Evolutionary conservation across 352 stramenopile genomes (phyloP).

Genomic region (Detonula confervacea): DNA sequence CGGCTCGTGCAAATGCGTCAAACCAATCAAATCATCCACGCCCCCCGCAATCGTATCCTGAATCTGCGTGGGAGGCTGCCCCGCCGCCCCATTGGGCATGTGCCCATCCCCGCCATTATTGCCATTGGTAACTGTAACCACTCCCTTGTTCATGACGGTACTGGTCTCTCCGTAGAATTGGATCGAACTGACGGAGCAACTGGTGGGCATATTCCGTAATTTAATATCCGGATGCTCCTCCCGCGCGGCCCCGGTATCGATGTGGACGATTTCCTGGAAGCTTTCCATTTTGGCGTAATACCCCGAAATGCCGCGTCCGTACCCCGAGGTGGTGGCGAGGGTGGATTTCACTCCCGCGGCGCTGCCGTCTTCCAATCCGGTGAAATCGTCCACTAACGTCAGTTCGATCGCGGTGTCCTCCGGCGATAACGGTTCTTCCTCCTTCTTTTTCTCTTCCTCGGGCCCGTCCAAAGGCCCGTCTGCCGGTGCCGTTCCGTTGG

Average conservation of each 20-base stretch:
- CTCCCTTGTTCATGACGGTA: constrained; percentile 38
- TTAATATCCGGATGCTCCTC: constrained; percentile 85
- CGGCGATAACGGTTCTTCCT: constrained; percentile 45
- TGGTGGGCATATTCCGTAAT: constrained; percentile 71
- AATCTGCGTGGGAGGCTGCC: constrained; percentile 45
- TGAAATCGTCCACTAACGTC: constrained; percentile 72
- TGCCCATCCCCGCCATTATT: no score
- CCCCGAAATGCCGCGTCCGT: constrained; percentile 35
- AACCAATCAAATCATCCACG: constrained; percentile 89
- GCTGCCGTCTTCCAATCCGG: constrained; percentile 4
- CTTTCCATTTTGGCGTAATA: constrained; percentile 41
- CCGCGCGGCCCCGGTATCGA: constrained; percentile 6
- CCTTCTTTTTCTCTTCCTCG: constrained; percentile 41
- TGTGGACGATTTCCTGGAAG: constrained; percentile 36
- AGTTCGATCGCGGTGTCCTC: constrained; percentile 69
- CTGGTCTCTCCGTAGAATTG: constrained; percentile 49
- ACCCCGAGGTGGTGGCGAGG: constrained; percentile 19
- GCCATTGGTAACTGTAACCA: constrained; percentile 16
- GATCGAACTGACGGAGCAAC: constrained; percentile 23
- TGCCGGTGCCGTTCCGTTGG: not conserved
- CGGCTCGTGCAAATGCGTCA: constrained; percentile 92
- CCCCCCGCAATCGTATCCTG: constrained; percentile 62
- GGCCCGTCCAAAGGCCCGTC: not conserved
- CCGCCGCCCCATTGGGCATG: constrained; percentile 31
- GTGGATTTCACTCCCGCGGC: not conserved